Evolutionary conservation across 495 filamentous ascomycete species (phyloP), one percentile per base, ranked within the genome.

Genomic region (Sordaria brevicollis): DNA sequence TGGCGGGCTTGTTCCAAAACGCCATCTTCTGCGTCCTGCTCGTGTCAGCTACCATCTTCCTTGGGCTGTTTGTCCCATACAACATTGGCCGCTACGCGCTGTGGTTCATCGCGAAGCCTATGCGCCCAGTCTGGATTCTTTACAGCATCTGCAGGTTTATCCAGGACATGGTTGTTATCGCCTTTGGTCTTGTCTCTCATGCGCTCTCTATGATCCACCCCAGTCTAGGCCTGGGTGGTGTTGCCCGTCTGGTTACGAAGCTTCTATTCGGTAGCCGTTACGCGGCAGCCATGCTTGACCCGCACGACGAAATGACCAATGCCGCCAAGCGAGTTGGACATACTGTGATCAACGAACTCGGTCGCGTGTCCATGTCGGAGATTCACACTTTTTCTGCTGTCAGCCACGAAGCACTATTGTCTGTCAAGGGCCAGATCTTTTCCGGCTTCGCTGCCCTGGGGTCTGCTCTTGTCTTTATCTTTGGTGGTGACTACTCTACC

Each of bases 1-100:
- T 98, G 4, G 89, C 90, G 38, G 93, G 92, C 25, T 84, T 99
- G 8, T 86, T 97, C 72, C 95, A 98, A 76, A 98, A 98, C 72
- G 93, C 89, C 38, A 90, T 97, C 41, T 98, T 99, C 78, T 94
- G 93, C 74, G 91, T 92, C 34, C 88, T 97, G 69, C 85, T 99
- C 25, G 91, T 99, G 15, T 91, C 92, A 8, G 86, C 91, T 39
- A 96, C 94, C 10, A 89, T 98, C 29, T 90, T 90, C 29, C 76
- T 90, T 69, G 93, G 92, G 9, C 88, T 98, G 57, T 97, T 95
- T 81, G 82, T 97, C 62, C 95, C 95, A 0, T 99, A 98, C 78
- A 88, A 96, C 35, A 88, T 90, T 74, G 95, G 95, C 15, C 95
- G 96, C 72, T 82, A 94, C 29, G 88, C 91, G 4, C 84, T 98